Base-by-base conservation (phyloP, 495 filamentous ascomycete species). In the Penicillium arizonense region DNA sequence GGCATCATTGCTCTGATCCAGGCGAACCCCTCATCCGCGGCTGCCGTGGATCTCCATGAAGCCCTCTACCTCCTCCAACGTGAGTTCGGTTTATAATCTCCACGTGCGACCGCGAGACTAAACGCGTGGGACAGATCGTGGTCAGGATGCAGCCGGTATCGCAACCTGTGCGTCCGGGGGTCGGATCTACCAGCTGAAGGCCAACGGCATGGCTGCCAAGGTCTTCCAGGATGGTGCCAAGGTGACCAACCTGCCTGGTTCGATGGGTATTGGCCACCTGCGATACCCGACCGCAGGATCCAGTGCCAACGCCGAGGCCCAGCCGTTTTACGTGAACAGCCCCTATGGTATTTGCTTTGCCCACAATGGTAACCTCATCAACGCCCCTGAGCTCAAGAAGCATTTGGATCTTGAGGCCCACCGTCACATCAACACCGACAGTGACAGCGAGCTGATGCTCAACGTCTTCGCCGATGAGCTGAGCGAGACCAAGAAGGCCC, bases 341-440 rank as follows among this genome's bases (percentile, higher is more conserved):
- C 92, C 91, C 4, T 96, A 95, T 66, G 90, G 91, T 36, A 80
- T 86, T 54, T 80, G 70, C 60, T 74, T 85, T 58, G 79, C 80
- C 11, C 82, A 89, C 71, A 97, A 97, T 62, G 94, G 94, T 30
- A 98, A 97, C 69, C 78, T 97, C 38, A 92, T 97, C 76, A 97
- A 98, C 65, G 88, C 91, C n/a, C 78, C 81, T 3, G 86, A 88
- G 39, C 76, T 98, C 37, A 86, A 85, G 63, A 69, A 74, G 51
- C 91, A 85, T 63, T 81, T 98, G 35, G 94, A 98, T 61, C 75
- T 87, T 56, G 90, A 92, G 54, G 94, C 90, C 5, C 92, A 95
- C 70, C 81, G 94, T 58, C 94, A 97, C 67, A 92, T 97, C 72
- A 98, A 98, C 73, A 96, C 94, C 23, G 91, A 97, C 53, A 91